phyloP scores from a whole-genome alignment of 2,329 filamentous ascomycete species.

The Neofusicoccum sp. region DNA sequence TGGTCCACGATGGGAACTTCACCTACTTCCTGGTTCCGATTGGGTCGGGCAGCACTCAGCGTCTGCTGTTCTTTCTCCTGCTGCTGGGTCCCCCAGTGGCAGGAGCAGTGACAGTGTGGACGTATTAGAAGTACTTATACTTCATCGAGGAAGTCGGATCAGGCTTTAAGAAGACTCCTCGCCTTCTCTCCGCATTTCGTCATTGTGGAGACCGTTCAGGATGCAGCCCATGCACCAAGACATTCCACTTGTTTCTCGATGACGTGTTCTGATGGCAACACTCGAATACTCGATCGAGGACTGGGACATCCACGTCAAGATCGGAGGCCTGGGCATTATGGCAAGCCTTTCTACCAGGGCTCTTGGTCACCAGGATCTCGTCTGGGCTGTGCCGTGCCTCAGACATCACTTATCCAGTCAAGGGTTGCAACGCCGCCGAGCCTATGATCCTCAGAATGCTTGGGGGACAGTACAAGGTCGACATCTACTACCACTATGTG shows the following conservation, averaged over 20 bases:
- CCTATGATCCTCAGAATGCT: no score
- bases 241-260: not conserved
- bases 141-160: constrained; percentile 51
- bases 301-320: constrained; percentile 71
- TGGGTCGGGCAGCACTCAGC: constrained; percentile 57
- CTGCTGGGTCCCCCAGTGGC: constrained; percentile 56
- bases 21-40: constrained; percentile 57
- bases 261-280: constrained; percentile 57
- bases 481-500: no score
- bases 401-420: constrained; percentile 62
- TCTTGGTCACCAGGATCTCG: constrained; percentile 64
- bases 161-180: constrained; percentile 47
- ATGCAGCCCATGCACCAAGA: constrained; percentile 32
- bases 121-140: constrained; percentile 65
- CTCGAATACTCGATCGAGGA: constrained; percentile 75
- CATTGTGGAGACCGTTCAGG: no score
- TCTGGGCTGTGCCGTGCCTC: constrained; percentile 60
- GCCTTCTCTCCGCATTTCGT: not conserved
- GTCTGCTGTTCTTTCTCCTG: constrained; percentile 58
- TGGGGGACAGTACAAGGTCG: no score
- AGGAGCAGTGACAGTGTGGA: constrained; percentile 54
- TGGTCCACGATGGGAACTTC: constrained; percentile 58
- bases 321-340: constrained; percentile 71
- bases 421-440: constrained; percentile 58
- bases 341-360: constrained; percentile 69